These are phyloP conservation scores for Fraxinus platypoda DNA, from an alignment of 305 asterid species.

Conservation along the genomic window DNA sequence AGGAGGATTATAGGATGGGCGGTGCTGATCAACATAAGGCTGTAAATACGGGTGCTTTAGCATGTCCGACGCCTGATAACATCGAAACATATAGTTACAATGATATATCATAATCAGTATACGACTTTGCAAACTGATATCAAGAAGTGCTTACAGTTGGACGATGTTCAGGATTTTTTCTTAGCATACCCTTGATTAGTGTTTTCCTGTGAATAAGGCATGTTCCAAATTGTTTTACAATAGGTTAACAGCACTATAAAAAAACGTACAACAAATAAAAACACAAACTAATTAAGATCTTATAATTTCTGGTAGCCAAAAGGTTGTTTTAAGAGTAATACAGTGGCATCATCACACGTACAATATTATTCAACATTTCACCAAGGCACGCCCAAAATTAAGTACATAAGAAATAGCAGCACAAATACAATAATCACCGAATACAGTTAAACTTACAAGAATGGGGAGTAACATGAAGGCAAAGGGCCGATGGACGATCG, in stretches of 20 bases:
- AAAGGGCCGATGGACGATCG: constrained; percentile 96
- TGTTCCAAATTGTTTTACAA: not conserved
- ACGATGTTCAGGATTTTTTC: constrained; percentile 96
- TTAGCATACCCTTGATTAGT: constrained; percentile 89
- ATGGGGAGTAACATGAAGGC: constrained; percentile 94
- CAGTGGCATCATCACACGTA: not conserved
- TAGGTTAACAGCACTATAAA: too few species aligned
- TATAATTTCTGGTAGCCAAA: not conserved
- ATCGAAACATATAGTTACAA: constrained; percentile 17
- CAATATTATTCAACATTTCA: not conserved
- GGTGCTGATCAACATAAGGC: constrained; percentile 73
- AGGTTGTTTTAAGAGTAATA: not conserved
- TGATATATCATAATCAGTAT: not conserved
- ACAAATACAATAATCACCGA: not conserved
- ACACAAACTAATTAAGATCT: not conserved
- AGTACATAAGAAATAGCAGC: not conserved
- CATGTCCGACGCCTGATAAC: constrained; percentile 76
- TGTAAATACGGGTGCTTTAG: constrained; percentile 84
- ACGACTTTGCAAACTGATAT: constrained; percentile 12
- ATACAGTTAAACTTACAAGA: constrained; percentile 56
- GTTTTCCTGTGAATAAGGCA: constrained; percentile 54
- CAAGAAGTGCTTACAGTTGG: constrained; percentile 62
- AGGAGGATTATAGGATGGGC: constrained; percentile 46
- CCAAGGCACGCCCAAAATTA: not conserved
- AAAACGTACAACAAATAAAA: not conserved